Evolutionary conservation across 2,329 filamentous ascomycete species (phyloP).

Genomic region (Colletotrichum australisinense): DNA sequence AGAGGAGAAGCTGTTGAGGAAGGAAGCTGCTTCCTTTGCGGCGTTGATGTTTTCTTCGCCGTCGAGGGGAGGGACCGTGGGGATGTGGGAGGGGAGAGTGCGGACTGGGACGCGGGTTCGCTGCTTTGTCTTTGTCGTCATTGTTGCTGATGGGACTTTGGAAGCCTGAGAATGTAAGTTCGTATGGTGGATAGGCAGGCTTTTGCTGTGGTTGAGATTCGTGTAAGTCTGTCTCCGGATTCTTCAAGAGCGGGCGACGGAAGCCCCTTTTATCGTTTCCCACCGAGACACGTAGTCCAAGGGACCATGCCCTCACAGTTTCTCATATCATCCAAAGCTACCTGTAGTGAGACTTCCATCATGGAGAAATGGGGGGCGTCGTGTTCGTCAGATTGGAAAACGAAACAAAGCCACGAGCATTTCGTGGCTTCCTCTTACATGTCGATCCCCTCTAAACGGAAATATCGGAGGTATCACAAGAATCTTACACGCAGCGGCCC

Average conservation of each 20-base stretch:
- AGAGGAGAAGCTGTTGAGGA: background rate
- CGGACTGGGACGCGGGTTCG: constrained; percentile 2
- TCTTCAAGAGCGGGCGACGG: background rate
- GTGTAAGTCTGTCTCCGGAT: background rate
- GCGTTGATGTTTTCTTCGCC: constrained; percentile 11
- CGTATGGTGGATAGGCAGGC: background rate
- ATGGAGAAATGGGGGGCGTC: background rate
- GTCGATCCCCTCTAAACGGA: background rate
- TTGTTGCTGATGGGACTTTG: background rate
- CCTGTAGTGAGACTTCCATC: background rate
- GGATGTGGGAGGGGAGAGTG: constrained; percentile 18
- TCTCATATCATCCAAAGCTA: too few species aligned
- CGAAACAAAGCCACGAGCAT: background rate
- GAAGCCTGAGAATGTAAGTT: background rate
- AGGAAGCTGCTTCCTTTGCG: background rate
- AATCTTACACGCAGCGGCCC: background rate
- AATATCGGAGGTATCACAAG: background rate
- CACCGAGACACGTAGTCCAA: background rate
- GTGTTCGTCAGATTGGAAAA: background rate
- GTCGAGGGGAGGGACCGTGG: constrained; percentile 13
- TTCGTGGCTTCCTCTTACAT: background rate
- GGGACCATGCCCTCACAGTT: background rate
- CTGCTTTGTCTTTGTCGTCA: background rate
- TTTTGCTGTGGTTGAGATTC: background rate
- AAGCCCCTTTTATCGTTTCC: background rate